Conservation (phyloP, 163 green algal genomes). For the Chlorella variabilis region DNA sequence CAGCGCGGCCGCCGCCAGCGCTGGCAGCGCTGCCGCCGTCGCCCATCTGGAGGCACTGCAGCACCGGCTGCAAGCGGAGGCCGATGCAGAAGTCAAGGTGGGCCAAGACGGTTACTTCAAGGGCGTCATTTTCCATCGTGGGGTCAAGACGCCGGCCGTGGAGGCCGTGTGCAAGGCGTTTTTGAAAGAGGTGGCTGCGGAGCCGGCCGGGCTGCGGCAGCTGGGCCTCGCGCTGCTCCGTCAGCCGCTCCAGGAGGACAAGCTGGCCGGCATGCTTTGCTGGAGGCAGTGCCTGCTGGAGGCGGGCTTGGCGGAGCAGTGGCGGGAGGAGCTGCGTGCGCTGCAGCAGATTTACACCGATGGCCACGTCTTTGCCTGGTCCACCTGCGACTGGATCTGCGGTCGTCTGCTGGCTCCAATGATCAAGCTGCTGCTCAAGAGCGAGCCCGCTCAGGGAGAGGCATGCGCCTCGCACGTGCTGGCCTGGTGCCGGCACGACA, state of each 20-base stretch:
- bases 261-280: background rate
- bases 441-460: background rate
- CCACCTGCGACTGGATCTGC: constrained; percentile 20
- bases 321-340: background rate
- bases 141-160: background rate
- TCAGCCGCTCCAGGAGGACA: constrained; percentile 25
- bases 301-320: background rate
- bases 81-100: background rate
- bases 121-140: constrained; percentile 1
- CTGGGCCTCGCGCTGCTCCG: constrained; percentile 1
- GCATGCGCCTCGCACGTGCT: background rate
- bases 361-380: constrained; percentile 24
- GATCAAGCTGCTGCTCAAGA: constrained; percentile 10
- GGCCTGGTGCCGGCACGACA: constrained; percentile 12
- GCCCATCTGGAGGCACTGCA: background rate
- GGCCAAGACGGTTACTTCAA: constrained; percentile 19
- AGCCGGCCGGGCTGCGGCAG: background rate
- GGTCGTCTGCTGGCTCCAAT: constrained; percentile 13
- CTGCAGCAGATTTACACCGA: background rate
- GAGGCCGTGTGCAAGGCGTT: background rate
- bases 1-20: too few species aligned
- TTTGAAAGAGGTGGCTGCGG: background rate
- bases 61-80: background rate
- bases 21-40: background rate
- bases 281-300: constrained; percentile 1